Base-by-base conservation (phyloP, 2,329 filamentous ascomycete species). In the Colletotrichum euphorbiae region DNA sequence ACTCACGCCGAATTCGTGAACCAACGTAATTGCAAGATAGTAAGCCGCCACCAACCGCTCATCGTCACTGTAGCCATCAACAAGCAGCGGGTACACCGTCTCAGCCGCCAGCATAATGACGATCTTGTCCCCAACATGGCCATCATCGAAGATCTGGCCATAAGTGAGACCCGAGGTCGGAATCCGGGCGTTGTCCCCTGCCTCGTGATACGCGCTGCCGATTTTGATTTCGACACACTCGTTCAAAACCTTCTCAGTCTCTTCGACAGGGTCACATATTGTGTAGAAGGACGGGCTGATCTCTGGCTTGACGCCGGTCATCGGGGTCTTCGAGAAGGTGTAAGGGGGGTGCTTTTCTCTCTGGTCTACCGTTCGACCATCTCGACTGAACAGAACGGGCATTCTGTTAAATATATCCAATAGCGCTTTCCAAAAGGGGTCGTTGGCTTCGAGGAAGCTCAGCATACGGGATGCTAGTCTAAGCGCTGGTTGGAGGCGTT, bases 1-100 rank as follows among this genome's bases (percentile, higher is more conserved):
- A 56, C 75, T 72, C 52, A 77, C 76, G 51, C 74, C 73, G 6
- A 77, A 24, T 59, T 78, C 76, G 21, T 77, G 76, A 11, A 72
- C 62, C 7, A 78, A 43, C 3, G 73, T 73, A 1, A 51, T 33
- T 2, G 74, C 73, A 12, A 75, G 33, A 9, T 70, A 40, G 38
- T 71, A 63, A 45, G 62, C 74, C 3, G 69, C 54, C 70, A 74
- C 71, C 36, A 73, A 57, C 55, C 72, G 75, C 69, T 78, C 76
- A 28, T 72, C 72, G 3, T 61, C 59, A 48, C 70, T 74, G 31
- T 74, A 73, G 7, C 70, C 69, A 11, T 66, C 48, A 1, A 69
- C 62, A 12, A 77, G 51, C 12, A 78, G 58, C 21, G 74, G 72
- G 66, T 72, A 77, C 5, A 78, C 46, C 13, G 70, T 11, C 5